phyloP scores from a whole-genome alignment of 495 filamentous ascomycete species.

The Trichoderma gamsii region DNA sequence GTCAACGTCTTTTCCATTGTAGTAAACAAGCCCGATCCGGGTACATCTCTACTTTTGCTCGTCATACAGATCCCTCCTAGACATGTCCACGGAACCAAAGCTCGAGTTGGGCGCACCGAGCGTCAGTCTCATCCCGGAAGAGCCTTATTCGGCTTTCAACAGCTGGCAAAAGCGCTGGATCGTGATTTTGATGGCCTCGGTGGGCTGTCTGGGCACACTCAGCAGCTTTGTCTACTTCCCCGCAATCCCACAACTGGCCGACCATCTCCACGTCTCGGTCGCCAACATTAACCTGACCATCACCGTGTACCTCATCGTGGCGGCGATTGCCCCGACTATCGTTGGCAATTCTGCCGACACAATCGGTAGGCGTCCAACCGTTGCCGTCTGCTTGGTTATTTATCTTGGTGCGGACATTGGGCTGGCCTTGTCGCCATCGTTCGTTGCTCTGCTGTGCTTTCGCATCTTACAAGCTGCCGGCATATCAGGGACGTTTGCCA shows the following conservation, averaged over 20 bases:
- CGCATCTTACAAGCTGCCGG: not conserved
- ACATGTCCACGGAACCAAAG: not conserved
- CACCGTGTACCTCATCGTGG: conserved; percentile 30
- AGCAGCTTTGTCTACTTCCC: conserved; percentile 43
- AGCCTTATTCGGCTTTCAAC: conserved; percentile 20
- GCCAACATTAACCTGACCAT: conserved; percentile 35
- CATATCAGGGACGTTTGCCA: not conserved
- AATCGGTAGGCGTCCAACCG: conserved; percentile 37
- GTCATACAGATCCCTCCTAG: not conserved
- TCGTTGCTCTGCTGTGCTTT: not conserved
- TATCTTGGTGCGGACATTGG: conserved; percentile 16
- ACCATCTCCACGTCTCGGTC: conserved; percentile 25
- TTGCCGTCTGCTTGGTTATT: conserved; percentile 20
- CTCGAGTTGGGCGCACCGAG: conserved; percentile 1
- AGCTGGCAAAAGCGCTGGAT: conserved; percentile 33
- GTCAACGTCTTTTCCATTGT: not conserved
- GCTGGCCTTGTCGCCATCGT: conserved; percentile 3
- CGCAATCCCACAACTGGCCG: conserved; percentile 29
- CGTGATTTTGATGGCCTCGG: conserved; percentile 27
- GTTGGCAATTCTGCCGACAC: conserved; percentile 41
- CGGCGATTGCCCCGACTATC: conserved; percentile 30
- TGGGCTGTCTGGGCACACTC: conserved; percentile 30
- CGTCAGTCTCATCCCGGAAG: not conserved
- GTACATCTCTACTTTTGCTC: not conserved
- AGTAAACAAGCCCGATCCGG: not conserved